phyloP scores from a whole-genome alignment of 164 flowering plant species.

The Santalum album region DNA sequence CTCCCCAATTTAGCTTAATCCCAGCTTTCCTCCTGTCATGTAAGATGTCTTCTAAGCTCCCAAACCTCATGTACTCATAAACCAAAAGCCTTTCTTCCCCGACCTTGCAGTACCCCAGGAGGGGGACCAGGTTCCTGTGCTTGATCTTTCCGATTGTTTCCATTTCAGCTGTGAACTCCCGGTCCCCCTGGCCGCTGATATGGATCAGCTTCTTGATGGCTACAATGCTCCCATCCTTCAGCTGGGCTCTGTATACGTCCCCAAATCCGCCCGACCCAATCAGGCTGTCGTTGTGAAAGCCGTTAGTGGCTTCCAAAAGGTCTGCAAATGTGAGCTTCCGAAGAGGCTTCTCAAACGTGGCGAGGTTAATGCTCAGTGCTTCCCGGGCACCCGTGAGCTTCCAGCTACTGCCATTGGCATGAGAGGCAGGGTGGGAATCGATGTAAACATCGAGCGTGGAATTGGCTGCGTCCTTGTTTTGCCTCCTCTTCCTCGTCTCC shows the following conservation, averaged over 20 bases:
- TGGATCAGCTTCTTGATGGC: slow-evolving; percentile 95
- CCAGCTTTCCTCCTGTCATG: slow-evolving; percentile 59
- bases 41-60: slow-evolving; percentile 91
- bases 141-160: slow-evolving; percentile 95
- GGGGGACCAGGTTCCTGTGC: slow-evolving; percentile 90
- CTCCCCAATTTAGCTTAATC: slow-evolving; percentile 70
- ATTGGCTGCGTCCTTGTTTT: slow-evolving; percentile 34
- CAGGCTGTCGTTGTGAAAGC: slow-evolving; percentile 72
- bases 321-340: slow-evolving; percentile 89
- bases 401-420: slow-evolving; percentile 40
- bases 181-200: slow-evolving; percentile 86
- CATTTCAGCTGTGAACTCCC: slow-evolving; percentile 99
- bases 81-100: slow-evolving; percentile 89
- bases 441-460: slow-evolving; percentile 40
- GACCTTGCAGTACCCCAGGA: slow-evolving; percentile 91
- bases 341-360: slow-evolving; percentile 87
- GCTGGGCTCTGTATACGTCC: slow-evolving; percentile 84
- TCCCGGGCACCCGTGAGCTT: slow-evolving; percentile 63
- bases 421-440: slow-evolving; percentile 52
- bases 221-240: slow-evolving; percentile 78
- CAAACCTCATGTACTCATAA: slow-evolving; percentile 90
- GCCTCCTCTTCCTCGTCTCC: slow-evolving; percentile 62
- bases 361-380: slow-evolving; percentile 79
- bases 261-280: slow-evolving; percentile 98
- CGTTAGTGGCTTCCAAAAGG: slow-evolving; percentile 87